Base-by-base conservation (phyloP, 495 filamentous ascomycete species). In the Penicillium turbatum region DNA sequence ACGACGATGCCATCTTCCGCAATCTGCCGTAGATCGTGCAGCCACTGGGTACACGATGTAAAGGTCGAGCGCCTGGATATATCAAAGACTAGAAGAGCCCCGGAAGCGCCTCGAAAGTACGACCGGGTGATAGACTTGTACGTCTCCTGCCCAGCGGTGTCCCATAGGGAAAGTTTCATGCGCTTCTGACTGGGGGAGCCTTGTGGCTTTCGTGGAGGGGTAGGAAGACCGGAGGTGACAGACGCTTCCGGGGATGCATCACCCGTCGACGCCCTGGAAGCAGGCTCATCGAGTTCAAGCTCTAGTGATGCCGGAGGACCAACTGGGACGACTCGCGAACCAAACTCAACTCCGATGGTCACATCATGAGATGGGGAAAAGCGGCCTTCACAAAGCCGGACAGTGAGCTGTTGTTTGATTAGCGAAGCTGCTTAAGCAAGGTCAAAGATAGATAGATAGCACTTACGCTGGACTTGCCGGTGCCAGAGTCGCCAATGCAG, bases 291-390 rank as follows among this genome's bases (percentile, higher is more conserved):
- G 38, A 58, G 57, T 5, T 60, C 70, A 61, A 79, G 71, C 54
- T 65, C 68, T 52, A 79, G 59, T 27, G 70, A 68, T 30, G 76
- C 64, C 31, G 92, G 92, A 29, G 89, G 88, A 0, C 92, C 91
- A 48, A 96, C 90, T 51, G 92, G 86, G 29, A 98, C 90, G 60
- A 97, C 90, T 51, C 92, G 84, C 29, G 88, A 92, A 51, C 92
- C 93, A 72, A 98, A 97, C 68, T 98, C 93, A 21, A 98, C 93
- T 51, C 93, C 93, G 61, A 98, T 97, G 26, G 93, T 98, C 38
- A 98, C 93, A 75, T 97, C 90, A 75, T 97, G 93, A 60, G 90
- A 82, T 29, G 87, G 78, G 48, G 86, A 87, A 77, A 97, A 97
- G 61, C 92, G 92, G 50, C 92, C 92, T 80, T 97, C 92, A 75